These are phyloP conservation scores for Backusella australiensis DNA, from an alignment of 192 early-diverging fungal species.

Conservation along the genomic window DNA sequence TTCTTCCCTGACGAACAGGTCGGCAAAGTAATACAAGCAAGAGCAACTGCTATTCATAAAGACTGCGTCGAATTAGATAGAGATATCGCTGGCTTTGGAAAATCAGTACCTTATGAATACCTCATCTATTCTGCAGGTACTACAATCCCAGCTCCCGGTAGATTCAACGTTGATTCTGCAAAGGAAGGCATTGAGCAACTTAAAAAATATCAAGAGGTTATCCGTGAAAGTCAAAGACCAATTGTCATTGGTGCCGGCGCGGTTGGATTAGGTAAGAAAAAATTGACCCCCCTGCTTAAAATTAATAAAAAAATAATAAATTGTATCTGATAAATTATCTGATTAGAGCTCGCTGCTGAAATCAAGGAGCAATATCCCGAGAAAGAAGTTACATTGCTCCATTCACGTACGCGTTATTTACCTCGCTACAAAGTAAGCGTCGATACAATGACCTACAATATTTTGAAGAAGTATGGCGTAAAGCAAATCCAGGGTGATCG, in stretches of 20 bases:
- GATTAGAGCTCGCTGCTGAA: slow-evolving; percentile 70
- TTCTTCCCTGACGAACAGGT: slow-evolving; percentile 36
- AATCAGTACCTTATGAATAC: slow-evolving; percentile 45
- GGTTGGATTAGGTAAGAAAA: slow-evolving; percentile 51
- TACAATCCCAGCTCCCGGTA: slow-evolving; percentile 47
- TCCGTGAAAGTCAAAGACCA: slow-evolving; percentile 54
- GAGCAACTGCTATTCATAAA: slow-evolving; percentile 44
- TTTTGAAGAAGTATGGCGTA: slow-evolving; percentile 46
- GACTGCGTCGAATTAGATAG: slow-evolving; percentile 52
- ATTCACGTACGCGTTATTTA: slow-evolving; percentile 58
- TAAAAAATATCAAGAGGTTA: slow-evolving; percentile 48
- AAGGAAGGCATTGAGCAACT: slow-evolving; percentile 37
- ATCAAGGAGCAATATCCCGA: slow-evolving; percentile 57
- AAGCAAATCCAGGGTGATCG: slow-evolving; percentile 39
- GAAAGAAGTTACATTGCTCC: slow-evolving; percentile 62
- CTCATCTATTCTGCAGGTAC: slow-evolving; percentile 53
- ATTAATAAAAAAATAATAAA: neutral
- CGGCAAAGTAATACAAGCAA: slow-evolving; percentile 48
- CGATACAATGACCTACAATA: slow-evolving; percentile 52
- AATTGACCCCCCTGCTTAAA: neutral
- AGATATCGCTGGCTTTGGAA: slow-evolving; percentile 43
- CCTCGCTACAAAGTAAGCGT: slow-evolving; percentile 51
- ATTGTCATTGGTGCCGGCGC: slow-evolving; percentile 74
- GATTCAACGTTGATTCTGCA: slow-evolving; percentile 44
- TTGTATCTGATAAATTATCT: neutral